phyloP scores from a whole-genome alignment of 2,329 filamentous ascomycete genomes.

The Exophiala oligosperma region DNA sequence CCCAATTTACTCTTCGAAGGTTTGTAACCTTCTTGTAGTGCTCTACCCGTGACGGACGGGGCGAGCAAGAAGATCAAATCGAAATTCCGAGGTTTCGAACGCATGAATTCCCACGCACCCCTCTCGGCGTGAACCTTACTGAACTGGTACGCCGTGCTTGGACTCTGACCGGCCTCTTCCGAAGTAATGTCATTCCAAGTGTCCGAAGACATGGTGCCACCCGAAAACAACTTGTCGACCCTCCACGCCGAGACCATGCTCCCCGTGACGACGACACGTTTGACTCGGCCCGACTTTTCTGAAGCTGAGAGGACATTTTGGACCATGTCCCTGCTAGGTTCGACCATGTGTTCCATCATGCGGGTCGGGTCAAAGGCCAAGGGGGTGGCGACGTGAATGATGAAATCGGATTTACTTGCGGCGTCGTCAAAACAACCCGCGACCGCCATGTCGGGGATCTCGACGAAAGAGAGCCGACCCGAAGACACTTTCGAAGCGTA shows the following conservation, averaged over 20 bases:
- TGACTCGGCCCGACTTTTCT: background rate
- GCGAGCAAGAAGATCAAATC: constrained; percentile 10
- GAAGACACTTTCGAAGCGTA: constrained; percentile 6
- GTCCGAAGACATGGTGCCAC: background rate
- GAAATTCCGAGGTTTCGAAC: background rate
- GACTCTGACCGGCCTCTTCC: constrained; percentile 6
- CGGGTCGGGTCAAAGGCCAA: constrained; percentile 2
- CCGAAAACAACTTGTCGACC: background rate
- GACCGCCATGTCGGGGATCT: constrained; percentile 11
- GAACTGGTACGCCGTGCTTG: constrained; percentile 10
- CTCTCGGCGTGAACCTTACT: constrained; percentile 11
- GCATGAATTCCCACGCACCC: constrained; percentile 12
- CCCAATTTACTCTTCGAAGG: constrained; percentile 5
- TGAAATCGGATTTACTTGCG: constrained; percentile 4
- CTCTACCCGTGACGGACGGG: constrained; percentile 9
- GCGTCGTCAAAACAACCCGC: constrained; percentile 3
- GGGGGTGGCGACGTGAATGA: constrained; percentile 15
- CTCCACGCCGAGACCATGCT: constrained; percentile 8
- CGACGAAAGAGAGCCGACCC: constrained; percentile 7
- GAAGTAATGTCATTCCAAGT: constrained; percentile 9
- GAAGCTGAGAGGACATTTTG: constrained; percentile 10
- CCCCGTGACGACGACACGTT: constrained; percentile 11
- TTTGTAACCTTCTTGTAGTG: constrained; percentile 5
- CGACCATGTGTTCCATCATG: constrained; percentile 10
- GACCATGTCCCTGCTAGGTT: constrained; percentile 9